Evolutionary conservation across 2,329 filamentous ascomycete species (phyloP).

Genomic region (Lomentospora prolificans): DNA sequence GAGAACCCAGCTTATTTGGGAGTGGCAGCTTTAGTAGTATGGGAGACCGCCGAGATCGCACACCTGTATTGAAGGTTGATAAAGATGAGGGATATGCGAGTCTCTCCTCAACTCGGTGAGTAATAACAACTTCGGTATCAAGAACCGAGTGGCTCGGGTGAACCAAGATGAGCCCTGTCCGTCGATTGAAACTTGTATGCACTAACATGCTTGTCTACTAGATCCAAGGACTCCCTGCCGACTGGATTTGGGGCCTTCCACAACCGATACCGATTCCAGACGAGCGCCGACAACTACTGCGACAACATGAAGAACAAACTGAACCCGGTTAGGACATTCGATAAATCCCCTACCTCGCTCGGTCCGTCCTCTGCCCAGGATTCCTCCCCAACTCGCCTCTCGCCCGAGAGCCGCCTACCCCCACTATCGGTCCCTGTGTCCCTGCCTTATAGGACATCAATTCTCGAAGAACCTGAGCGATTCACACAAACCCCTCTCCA

Average conservation of each 20-base stretch:
- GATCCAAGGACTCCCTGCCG: conserved; percentile 32
- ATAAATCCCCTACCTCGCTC: conserved; percentile 30
- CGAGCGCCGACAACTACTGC: conserved; percentile 36
- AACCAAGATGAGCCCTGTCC: neutral
- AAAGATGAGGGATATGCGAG: conserved; percentile 35
- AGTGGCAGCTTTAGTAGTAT: conserved; percentile 31
- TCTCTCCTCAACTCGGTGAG: conserved; percentile 28
- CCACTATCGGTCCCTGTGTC: conserved; percentile 37
- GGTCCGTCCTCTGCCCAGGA: conserved; percentile 27
- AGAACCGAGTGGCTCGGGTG: conserved; percentile 12
- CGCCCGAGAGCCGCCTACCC: conserved; percentile 29
- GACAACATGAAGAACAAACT: conserved; percentile 45
- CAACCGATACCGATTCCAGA: conserved; percentile 37
- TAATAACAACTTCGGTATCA: conserved; percentile 8
- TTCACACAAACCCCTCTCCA: conserved; percentile 35
- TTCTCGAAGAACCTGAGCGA: conserved; percentile 34
- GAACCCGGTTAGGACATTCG: conserved; percentile 30
- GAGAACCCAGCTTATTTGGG: conserved; percentile 7
- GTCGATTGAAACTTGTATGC: conserved; percentile 4
- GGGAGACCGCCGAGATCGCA: conserved; percentile 21
- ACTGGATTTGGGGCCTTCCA: conserved; percentile 40
- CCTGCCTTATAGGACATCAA: conserved; percentile 24
- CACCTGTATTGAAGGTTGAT: conserved; percentile 16
- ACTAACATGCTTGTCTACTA: conserved; percentile 13
- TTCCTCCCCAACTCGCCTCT: conserved; percentile 23